Evolutionary conservation across 306 rosid species (phyloP).

Genomic region (Fagus crenata): DNA sequence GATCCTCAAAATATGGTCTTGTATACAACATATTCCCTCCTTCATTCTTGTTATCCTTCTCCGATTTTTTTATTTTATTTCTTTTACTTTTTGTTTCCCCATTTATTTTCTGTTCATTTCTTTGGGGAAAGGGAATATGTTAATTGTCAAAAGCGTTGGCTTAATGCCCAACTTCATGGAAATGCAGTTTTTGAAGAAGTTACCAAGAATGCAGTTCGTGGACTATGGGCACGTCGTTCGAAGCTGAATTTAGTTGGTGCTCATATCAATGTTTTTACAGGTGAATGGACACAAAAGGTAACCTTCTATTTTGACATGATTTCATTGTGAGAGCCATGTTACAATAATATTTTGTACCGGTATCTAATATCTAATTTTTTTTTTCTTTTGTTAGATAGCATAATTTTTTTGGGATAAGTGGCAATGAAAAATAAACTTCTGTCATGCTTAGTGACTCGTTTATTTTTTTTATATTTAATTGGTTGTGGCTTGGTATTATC

Average conservation of each 20-base stretch:
- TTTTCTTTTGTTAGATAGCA: background rate
- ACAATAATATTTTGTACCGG: background rate
- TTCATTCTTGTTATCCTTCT: background rate
- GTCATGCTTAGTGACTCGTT: background rate
- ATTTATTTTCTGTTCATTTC: slow-evolving; percentile 8
- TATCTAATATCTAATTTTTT: background rate
- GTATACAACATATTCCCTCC: background rate
- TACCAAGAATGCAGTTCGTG: slow-evolving; percentile 92
- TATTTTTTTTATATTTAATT: background rate
- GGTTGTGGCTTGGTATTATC: background rate
- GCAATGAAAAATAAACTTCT: background rate
- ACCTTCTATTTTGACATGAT: slow-evolving; percentile 30
- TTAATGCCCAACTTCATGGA: slow-evolving; percentile 17
- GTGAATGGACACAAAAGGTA: slow-evolving; percentile 99
- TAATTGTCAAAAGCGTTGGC: slow-evolving; percentile 7
- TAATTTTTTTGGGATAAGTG: background rate
- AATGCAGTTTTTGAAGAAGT: slow-evolving; percentile 94
- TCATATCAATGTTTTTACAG: slow-evolving; percentile 95
- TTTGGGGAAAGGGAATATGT: background rate
- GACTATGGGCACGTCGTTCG: slow-evolving; percentile 97
- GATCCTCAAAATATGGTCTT: slow-evolving; percentile 5
- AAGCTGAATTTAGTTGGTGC: slow-evolving; percentile 96
- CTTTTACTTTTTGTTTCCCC: background rate
- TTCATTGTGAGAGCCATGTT: background rate
- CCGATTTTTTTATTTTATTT: background rate